These are phyloP conservation scores for Oryza australiensis DNA, from an alignment of 176 grass and related monocot genomes.

Conservation along the genomic window DNA sequence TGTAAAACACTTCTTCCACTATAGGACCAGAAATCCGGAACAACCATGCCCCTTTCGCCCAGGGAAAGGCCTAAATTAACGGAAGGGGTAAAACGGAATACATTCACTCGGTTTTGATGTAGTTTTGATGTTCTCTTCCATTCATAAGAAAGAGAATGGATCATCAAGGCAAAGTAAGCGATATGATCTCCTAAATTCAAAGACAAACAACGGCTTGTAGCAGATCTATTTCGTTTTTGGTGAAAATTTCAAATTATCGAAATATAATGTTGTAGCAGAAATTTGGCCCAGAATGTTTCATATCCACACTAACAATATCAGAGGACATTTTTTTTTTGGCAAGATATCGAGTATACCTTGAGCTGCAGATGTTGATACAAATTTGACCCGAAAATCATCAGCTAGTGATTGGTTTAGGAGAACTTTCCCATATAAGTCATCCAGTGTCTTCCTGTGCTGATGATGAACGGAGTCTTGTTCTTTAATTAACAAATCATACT, in stretches of 20 bases:
- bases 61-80: too few species aligned
- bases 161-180: neutral
- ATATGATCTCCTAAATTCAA: neutral
- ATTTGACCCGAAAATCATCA: constrained; percentile 91
- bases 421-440: constrained; percentile 66
- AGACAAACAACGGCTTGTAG: neutral
- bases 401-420: constrained; percentile 73
- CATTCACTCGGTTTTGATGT: too few species aligned
- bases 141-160: neutral
- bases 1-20: neutral
- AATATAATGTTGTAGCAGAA: neutral
- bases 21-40: too few species aligned
- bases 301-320: constrained; percentile 7
- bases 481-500: constrained; percentile 72
- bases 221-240: neutral
- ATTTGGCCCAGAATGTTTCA: neutral
- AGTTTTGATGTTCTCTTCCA: too few species aligned
- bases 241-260: neutral
- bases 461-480: constrained; percentile 59
- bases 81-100: too few species aligned
- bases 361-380: constrained; percentile 55
- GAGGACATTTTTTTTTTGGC: constrained; percentile 19
- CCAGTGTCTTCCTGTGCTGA: constrained; percentile 54
- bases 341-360: constrained; percentile 39
- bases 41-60: too few species aligned